Evolutionary conservation across 208 protist genomes (phyloP), one percentile per base, ranked within the genome.

Genomic region (Crithidia brevicula): DNA sequence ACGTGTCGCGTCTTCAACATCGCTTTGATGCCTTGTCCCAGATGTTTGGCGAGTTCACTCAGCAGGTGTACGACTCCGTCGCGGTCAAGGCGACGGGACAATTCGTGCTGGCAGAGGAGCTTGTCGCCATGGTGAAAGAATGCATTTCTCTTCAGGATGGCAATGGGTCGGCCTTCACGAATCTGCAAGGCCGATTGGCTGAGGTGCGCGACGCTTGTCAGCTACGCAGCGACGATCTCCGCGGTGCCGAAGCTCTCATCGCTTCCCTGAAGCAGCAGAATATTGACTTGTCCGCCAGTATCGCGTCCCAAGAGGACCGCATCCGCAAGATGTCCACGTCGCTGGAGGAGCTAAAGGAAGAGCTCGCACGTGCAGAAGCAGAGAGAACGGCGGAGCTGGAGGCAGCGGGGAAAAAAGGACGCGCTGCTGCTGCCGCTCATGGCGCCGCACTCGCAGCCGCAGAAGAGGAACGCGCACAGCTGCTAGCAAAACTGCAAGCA

Each of bases 201-300:
- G 22, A 3, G 7, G 57, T 72, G 22, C 25, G 49, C 1, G 43
- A 46, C 25, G 54, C 56, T n/a, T 63, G 43, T 43, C 30, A 56
- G 54, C 45, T 15, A 8, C 8, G 42, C n/a, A 13, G 43, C 16
- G 20, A 33, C 22, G 36, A 62, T 4, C 54, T 43, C 13, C 33
- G 34, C 5, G 31, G 25, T n/a, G 36, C 33, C 9, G 54, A 63
- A 6, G 7, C 56, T 5, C 13, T 11, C 9, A 9, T 42, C 13
- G 43, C 0, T 9, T 10, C 33, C 10, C 28, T 64, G n/a, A 33
- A 28, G n/a, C 31, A 27, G 2, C 22, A 61, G 23, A 15, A 4
- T 3, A 34, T 33, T 0, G 66, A 53, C 5, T n/a, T 57, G 46
- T 22, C 16, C 22, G 66, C 53, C 9, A 16, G 11, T 5, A 18